phyloP scores from a whole-genome alignment of 2,329 filamentous ascomycete species.

The Aspergillus terreus region DNA sequence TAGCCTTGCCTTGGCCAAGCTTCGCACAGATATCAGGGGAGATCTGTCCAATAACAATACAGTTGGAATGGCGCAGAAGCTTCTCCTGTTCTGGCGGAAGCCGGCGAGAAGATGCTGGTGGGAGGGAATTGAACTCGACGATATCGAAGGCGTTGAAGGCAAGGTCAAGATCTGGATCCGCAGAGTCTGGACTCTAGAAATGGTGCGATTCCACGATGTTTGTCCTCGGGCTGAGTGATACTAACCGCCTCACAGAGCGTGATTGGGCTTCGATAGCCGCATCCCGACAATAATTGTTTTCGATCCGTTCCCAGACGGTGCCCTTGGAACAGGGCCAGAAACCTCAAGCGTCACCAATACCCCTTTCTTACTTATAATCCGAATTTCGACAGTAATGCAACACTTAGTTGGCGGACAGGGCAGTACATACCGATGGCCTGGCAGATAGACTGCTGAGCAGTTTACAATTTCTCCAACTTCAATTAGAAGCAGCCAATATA shows the following conservation, averaged over 20 bases:
- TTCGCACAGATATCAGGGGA: constrained; percentile 83
- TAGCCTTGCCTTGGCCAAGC: constrained; percentile 85
- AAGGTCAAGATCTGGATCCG: constrained; percentile 97
- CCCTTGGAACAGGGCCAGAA: background rate
- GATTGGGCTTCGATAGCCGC: constrained; percentile 65
- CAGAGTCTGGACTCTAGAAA: constrained; percentile 96
- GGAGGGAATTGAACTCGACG: constrained; percentile 90
- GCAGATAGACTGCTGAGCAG: constrained; percentile 4
- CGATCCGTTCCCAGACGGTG: background rate
- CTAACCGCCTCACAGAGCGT: constrained; percentile 59
- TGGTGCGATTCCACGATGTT: constrained; percentile 50
- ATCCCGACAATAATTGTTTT: constrained; percentile 1
- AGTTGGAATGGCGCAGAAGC: constrained; percentile 97
- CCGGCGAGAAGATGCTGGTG: constrained; percentile 96
- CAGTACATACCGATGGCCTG: background rate
- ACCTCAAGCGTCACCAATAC: background rate
- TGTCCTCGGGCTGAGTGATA: background rate
- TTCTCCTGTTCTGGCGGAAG: constrained; percentile 96
- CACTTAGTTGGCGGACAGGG: background rate
- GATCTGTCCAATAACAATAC: constrained; percentile 71
- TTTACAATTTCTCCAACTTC: constrained; percentile 1
- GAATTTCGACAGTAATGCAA: constrained; percentile 1
- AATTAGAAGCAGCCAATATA: background rate
- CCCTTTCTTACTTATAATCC: background rate
- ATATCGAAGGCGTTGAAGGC: constrained; percentile 85